These are phyloP conservation scores for Diplodia seriata DNA, from an alignment of 2,329 filamentous ascomycete species.

Conservation along the genomic window DNA sequence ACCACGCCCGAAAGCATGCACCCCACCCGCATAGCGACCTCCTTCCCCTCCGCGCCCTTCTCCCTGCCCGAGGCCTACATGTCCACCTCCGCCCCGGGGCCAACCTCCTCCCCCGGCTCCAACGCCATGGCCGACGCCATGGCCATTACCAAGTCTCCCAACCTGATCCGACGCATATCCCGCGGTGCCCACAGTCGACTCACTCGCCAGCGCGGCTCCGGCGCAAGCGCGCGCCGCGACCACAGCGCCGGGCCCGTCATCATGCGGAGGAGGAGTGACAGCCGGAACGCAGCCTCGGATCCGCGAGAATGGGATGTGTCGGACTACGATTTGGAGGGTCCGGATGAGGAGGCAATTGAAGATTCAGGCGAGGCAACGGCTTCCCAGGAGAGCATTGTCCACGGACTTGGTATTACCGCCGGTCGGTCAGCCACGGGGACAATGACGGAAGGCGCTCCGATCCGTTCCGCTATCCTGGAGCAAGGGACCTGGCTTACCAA, in stretches of 20 bases:
- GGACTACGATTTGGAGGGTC: slow-evolving; percentile 61
- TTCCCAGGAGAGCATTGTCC: slow-evolving; percentile 42
- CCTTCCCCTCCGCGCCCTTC: slow-evolving; percentile 62
- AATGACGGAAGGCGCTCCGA: slow-evolving; percentile 64
- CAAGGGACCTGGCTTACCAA: slow-evolving; percentile 81
- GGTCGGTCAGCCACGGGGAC: slow-evolving; percentile 35
- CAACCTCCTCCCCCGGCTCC: slow-evolving; percentile 63
- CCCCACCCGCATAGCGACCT: slow-evolving; percentile 62
- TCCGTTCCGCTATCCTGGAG: slow-evolving; percentile 77
- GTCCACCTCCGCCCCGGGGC: slow-evolving; percentile 51
- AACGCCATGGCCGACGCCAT: slow-evolving; percentile 70
- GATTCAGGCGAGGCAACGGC: slow-evolving; percentile 47
- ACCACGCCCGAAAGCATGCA: slow-evolving; percentile 70
- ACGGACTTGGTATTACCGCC: slow-evolving; percentile 53
- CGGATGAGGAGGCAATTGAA: slow-evolving; percentile 58
- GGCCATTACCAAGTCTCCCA: slow-evolving; percentile 64
- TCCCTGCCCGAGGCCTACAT: slow-evolving; percentile 77
- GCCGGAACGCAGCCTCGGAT: slow-evolving; percentile 70
- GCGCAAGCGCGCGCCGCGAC: slow-evolving; percentile 75
- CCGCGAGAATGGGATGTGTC: slow-evolving; percentile 52
- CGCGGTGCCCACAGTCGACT: slow-evolving; percentile 76
- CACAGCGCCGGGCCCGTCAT: slow-evolving; percentile 89
- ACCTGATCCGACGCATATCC: slow-evolving; percentile 83
- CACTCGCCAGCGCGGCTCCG: slow-evolving; percentile 74
- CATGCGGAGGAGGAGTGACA: slow-evolving; percentile 86